These are phyloP conservation scores for Zygnema cylindricum DNA, from an alignment of 139 green algal genomes.

Conservation along the genomic window DNA sequence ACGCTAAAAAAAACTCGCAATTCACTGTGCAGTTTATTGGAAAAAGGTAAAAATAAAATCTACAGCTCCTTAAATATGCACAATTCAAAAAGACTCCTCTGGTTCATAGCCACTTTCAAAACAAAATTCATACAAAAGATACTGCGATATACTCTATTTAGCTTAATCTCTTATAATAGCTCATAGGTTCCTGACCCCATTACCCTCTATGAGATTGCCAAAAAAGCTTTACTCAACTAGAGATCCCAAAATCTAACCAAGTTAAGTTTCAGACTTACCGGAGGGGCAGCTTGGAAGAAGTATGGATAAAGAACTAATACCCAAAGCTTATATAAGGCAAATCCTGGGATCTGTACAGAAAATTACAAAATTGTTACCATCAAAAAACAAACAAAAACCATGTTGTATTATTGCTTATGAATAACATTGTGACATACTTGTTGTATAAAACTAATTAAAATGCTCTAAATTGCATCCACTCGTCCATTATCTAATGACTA, in stretches of 20 bases:
- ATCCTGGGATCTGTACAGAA: slow-evolving; percentile 36
- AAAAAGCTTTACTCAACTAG: not conserved
- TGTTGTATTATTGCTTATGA: too few relatives aligned
- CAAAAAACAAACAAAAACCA: too few relatives aligned
- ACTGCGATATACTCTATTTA: not conserved
- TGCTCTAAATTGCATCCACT: not conserved
- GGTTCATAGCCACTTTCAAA: not conserved
- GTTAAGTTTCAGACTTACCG: slow-evolving; percentile 16
- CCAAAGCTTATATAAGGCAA: slow-evolving; percentile 59
- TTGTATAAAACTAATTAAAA: too few relatives aligned
- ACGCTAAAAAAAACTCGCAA: too few relatives aligned
- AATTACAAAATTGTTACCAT: too few relatives aligned
- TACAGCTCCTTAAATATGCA: too few relatives aligned
- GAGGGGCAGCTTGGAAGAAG: slow-evolving; percentile 35
- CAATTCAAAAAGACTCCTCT: not conserved
- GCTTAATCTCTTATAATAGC: not conserved
- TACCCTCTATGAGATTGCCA: not conserved
- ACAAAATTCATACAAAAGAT: not conserved
- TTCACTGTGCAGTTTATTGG: too few relatives aligned
- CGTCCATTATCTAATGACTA: not conserved
- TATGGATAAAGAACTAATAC: slow-evolving; percentile 58
- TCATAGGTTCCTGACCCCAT: not conserved
- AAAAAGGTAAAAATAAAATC: too few relatives aligned
- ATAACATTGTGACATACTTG: too few relatives aligned
- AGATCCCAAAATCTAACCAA: not conserved